Conservation (phyloP, 345 rosid genomes). For the Trapa bicornis region DNA sequence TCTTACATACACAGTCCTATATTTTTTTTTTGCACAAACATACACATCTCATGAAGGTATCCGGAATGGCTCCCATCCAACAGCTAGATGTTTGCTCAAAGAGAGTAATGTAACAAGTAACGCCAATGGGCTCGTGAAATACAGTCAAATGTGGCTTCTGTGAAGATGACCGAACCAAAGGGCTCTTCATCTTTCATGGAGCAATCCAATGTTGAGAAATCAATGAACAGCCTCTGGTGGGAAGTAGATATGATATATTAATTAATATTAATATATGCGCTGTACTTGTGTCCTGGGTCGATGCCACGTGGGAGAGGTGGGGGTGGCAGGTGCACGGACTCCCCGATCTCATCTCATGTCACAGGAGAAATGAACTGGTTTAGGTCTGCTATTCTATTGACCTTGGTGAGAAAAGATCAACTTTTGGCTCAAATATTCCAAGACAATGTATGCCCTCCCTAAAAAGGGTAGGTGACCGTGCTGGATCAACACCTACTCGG, state of each 20-base stretch:
- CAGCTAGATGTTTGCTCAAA: neutral
- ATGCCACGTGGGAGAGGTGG: neutral
- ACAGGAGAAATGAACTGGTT: neutral
- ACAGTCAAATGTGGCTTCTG: conserved; percentile 3
- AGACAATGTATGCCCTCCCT: conserved; percentile 1
- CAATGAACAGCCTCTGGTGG: neutral
- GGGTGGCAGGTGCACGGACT: conserved; percentile 7
- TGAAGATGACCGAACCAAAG: neutral
- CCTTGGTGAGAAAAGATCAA: neutral
- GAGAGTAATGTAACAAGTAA: neutral
- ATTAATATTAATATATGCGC: neutral
- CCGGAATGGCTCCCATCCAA: neutral
- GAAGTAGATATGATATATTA: neutral
- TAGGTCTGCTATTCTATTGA: neutral
- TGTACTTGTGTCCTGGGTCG: neutral
- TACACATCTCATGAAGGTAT: neutral
- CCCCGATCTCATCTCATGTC: conserved; percentile 1
- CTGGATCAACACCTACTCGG: neutral
- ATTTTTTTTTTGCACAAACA: no score
- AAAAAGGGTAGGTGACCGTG: neutral
- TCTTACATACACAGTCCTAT: neutral
- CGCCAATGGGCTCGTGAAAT: conserved; percentile 1
- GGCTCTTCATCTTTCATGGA: neutral
- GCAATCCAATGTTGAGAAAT: neutral
- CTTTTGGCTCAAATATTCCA: neutral